Evolutionary conservation across 495 filamentous ascomycete genomes (phyloP), one percentile per base, ranked within the genome.

Genomic region (Aspergillus cavernicola): DNA sequence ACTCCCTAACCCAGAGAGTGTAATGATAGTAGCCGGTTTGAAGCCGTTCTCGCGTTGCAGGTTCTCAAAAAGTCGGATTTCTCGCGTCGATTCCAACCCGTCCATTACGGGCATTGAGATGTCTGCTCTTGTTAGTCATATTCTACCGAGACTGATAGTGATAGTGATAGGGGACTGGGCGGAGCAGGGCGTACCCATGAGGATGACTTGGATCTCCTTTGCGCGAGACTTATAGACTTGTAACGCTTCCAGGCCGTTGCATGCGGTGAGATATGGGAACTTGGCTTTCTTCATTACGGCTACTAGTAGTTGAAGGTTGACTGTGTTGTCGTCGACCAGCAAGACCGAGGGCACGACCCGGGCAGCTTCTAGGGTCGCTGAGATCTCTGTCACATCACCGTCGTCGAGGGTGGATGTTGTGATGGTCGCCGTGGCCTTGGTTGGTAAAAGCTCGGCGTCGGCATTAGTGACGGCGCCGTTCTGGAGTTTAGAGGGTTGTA

Each of bases 21-120:
- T 48, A 20, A 57, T 33, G 5, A 57, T 46, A 6, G 48, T 50
- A 1, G 54, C 48, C 9, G 22, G 48, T 11, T 50, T 50, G 33
- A 40, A 40, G 16, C 29, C 24, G 19, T n/a, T 11, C 4, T 50
- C 36, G 13, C 37, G n/a, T 8, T 50, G 37, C 10, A 18, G 18
- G 7, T 50, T 50, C n/a, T 57, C 55, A 16, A 57, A 53, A 1
- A 35, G 20, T 3, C 56, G 50, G 18, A 58, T 58, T n/a, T 45
- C 37, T 6, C 50, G 43, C 5, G 56, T 58, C 2, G 56, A 44
- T 24, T 50, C 45, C 1, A 58, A 36, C 16, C 56, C 56, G 33
- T 58, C 56, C 44, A 52, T 53, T 10, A 58, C 56, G 3, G 56
- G 56, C 56, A 58, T 58, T 12, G 54, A 51, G 39, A 56, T 56